These are phyloP conservation scores for Lasiosphaeris hirsuta DNA, from an alignment of 495 filamentous ascomycete genomes.

Conservation along the genomic window DNA sequence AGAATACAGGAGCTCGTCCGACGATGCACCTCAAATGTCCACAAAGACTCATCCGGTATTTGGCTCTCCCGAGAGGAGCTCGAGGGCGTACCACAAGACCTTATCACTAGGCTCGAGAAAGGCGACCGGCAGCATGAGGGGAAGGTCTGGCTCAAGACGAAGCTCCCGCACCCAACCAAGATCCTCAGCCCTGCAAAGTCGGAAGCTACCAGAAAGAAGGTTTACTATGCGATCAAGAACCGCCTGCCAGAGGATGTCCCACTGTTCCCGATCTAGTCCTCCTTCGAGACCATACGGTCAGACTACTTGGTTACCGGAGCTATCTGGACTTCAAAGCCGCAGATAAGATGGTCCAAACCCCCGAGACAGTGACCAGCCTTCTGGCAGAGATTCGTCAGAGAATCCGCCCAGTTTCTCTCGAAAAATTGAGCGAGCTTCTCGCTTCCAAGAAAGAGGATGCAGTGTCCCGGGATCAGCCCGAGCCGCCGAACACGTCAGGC, in stretches of 20 bases:
- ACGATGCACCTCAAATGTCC: constrained; percentile 1
- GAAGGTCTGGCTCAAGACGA: constrained; percentile 4
- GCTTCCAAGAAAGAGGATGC: constrained; percentile 63
- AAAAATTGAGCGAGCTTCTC: constrained; percentile 56
- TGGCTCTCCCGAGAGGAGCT: constrained; percentile 9
- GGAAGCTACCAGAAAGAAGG: constrained; percentile 52
- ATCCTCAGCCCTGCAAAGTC: constrained; percentile 39
- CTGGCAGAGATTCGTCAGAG: constrained; percentile 58
- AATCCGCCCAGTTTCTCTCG: neutral
- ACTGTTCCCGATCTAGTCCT: constrained; percentile 67
- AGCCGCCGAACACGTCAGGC: constrained; percentile 23
- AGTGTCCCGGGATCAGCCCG: constrained; percentile 42
- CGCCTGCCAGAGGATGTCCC: constrained; percentile 71
- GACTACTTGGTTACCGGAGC: constrained; percentile 69
- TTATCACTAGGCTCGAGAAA: neutral
- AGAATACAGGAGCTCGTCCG: constrained; percentile 3
- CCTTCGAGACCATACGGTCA: constrained; percentile 71
- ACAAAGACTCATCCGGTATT: constrained; percentile 3
- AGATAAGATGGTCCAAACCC: constrained; percentile 77
- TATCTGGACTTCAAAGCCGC: constrained; percentile 73
- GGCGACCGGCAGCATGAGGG: constrained; percentile 1
- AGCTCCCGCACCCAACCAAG: neutral
- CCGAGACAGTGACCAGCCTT: constrained; percentile 67
- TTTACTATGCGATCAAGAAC: constrained; percentile 67
- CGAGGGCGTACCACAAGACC: neutral